Conservation (phyloP, 169 alveolate genomes). For the Babesia bigemina region DNA sequence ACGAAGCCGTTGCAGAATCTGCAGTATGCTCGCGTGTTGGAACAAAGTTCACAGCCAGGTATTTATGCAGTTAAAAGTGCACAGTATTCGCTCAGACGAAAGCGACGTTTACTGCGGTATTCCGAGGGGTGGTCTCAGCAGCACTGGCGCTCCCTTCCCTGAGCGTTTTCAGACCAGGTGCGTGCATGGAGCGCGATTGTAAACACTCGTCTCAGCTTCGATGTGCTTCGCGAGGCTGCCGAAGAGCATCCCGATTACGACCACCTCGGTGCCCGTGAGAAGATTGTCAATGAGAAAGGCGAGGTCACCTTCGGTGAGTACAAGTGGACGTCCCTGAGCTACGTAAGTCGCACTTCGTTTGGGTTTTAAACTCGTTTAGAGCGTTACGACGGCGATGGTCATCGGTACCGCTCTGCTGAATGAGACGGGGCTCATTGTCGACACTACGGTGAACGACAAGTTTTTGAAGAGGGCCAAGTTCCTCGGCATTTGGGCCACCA, state of each 20-base stretch:
- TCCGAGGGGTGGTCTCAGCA: constrained; percentile 5
- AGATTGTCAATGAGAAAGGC: constrained; percentile 34
- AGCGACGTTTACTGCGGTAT: constrained; percentile 57
- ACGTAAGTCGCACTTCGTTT: constrained; percentile 9
- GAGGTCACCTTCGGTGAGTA: constrained; percentile 42
- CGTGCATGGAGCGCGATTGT: background rate
- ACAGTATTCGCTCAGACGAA: constrained; percentile 37
- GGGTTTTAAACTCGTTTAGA: background rate
- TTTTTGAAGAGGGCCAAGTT: constrained; percentile 49
- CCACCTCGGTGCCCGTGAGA: constrained; percentile 54
- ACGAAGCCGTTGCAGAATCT: constrained; percentile 15
- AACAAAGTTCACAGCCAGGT: constrained; percentile 36
- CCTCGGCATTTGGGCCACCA: constrained; percentile 78
- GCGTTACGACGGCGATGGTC: constrained; percentile 24
- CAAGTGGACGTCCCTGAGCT: constrained; percentile 34
- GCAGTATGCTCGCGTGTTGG: constrained; percentile 37
- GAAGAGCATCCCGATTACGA: constrained; percentile 15
- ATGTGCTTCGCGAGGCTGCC: constrained; percentile 35
- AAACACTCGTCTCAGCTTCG: constrained; percentile 37
- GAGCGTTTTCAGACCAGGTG: constrained; percentile 53
- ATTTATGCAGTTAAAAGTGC: background rate
- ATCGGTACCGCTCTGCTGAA: constrained; percentile 59
- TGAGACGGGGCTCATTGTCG: constrained; percentile 32
- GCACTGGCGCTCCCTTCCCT: constrained; percentile 26
- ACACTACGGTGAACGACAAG: constrained; percentile 21